These are phyloP conservation scores for Globisporangium rhizosaccharum DNA, from an alignment of 352 stramenopile species.

Conservation along the genomic window DNA sequence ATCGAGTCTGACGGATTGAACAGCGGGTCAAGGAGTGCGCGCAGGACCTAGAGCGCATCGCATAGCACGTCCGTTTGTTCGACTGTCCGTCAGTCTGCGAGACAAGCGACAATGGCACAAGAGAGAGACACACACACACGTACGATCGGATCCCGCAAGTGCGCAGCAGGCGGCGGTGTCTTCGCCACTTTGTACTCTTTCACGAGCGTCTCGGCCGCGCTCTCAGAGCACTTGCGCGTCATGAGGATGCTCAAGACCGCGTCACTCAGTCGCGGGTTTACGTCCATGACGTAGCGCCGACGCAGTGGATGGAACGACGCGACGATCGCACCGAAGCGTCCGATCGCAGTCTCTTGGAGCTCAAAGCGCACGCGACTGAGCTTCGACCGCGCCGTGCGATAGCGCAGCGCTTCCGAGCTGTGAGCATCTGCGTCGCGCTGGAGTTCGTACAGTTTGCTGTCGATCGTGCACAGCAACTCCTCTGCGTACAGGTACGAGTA, in stretches of 20 bases:
- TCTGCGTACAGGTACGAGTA: constrained; percentile 83
- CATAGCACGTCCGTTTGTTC: neutral
- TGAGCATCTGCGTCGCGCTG: constrained; percentile 27
- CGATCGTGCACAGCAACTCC: constrained; percentile 67
- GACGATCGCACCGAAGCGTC: constrained; percentile 61
- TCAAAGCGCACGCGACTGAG: constrained; percentile 66
- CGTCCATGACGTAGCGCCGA: constrained; percentile 52
- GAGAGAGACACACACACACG: neutral
- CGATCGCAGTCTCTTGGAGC: constrained; percentile 64
- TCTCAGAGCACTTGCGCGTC: constrained; percentile 65
- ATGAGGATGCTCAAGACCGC: constrained; percentile 74
- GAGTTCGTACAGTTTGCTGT: constrained; percentile 58
- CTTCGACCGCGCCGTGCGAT: constrained; percentile 62
- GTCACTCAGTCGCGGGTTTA: constrained; percentile 53
- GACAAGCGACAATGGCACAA: neutral
- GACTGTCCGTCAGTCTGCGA: neutral
- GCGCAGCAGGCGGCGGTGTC: constrained; percentile 49
- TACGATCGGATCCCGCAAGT: constrained; percentile 73
- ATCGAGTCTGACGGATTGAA: constrained; percentile 75
- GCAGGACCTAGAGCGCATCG: constrained; percentile 47
- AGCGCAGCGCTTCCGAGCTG: constrained; percentile 31
- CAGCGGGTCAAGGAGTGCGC: constrained; percentile 66
- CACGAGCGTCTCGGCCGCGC: constrained; percentile 50
- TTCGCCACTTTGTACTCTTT: constrained; percentile 54
- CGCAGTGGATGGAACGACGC: constrained; percentile 73